These are phyloP conservation scores for Cicer cuneatum DNA, from an alignment of 306 rosid species.

Conservation along the genomic window DNA sequence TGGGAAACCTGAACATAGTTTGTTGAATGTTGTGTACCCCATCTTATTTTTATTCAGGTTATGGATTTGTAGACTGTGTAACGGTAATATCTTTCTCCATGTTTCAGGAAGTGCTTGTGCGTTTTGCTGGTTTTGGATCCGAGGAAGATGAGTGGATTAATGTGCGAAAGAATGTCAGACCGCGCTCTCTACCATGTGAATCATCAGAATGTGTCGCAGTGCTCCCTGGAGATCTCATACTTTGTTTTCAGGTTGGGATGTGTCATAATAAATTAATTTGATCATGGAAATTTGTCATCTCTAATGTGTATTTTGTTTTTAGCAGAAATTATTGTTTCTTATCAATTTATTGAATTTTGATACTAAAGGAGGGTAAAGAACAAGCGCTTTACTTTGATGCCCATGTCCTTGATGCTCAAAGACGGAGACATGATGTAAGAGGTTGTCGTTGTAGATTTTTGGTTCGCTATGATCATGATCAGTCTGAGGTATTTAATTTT, in stretches of 20 bases:
- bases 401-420: slow-evolving; percentile 97
- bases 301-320: slow-evolving; percentile 19
- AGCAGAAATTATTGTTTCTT: slow-evolving; percentile 3
- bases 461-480: slow-evolving; percentile 97
- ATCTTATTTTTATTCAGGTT: slow-evolving; percentile 26
- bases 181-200: slow-evolving; percentile 96
- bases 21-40: neutral
- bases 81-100: slow-evolving; percentile 36
- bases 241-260: slow-evolving; percentile 88
- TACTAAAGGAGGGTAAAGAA: slow-evolving; percentile 92
- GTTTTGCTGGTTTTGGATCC: slow-evolving; percentile 93
- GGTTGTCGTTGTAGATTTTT: slow-evolving; percentile 99
- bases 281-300: slow-evolving; percentile 23
- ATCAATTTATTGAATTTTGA: slow-evolving; percentile 20
- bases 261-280: slow-evolving; percentile 38
- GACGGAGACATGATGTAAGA: slow-evolving; percentile 96
- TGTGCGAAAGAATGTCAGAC: slow-evolving; percentile 80
- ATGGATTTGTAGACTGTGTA: slow-evolving; percentile 20
- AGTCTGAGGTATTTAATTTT: slow-evolving; percentile 78
- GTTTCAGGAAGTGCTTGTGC: slow-evolving; percentile 83
- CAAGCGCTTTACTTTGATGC: slow-evolving; percentile 99
- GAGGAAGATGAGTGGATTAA: slow-evolving; percentile 99
- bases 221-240: slow-evolving; percentile 94
- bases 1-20: slow-evolving; percentile 7
- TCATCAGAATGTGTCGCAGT: slow-evolving; percentile 98